phyloP scores from a whole-genome alignment of 352 stramenopile genomes.

The Globisporangium rhizosaccharum region DNA sequence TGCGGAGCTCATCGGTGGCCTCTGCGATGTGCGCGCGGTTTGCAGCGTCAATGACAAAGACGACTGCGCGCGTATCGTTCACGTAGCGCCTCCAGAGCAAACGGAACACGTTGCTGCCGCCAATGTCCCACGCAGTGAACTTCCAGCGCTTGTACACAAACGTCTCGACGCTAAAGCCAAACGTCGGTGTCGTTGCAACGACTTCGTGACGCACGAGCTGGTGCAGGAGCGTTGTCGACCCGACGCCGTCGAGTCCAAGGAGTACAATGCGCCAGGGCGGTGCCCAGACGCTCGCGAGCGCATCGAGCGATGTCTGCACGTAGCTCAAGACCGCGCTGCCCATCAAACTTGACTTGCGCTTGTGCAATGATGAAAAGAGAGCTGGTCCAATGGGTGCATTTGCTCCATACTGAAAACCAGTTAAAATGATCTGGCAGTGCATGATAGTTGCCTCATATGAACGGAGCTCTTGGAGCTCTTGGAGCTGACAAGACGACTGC shows the following conservation, averaged over 20 bases:
- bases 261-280: no score
- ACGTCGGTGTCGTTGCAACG: slow-evolving; percentile 70
- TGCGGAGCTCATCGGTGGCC: slow-evolving; percentile 36
- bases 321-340: no score
- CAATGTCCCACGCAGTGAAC: slow-evolving; percentile 87
- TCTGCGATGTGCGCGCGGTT: slow-evolving; percentile 51
- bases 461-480: no score
- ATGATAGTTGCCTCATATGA: no score
- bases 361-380: no score
- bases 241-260: slow-evolving; percentile 30
- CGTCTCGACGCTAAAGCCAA: slow-evolving; percentile 86
- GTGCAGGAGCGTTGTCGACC: slow-evolving; percentile 96
- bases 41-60: slow-evolving; percentile 80
- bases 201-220: slow-evolving; percentile 73
- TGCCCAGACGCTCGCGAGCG: no score
- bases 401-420: no score
- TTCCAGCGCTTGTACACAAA: slow-evolving; percentile 64
- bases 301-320: no score
- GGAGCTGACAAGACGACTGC: no score
- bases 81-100: slow-evolving; percentile 76
- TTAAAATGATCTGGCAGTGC: no score
- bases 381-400: no score
- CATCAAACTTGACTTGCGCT: no score
- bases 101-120: slow-evolving; percentile 36
- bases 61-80: slow-evolving; percentile 53